Evolutionary conservation across 2,329 filamentous ascomycete genomes (phyloP), one percentile per base, ranked within the genome.

Genomic region (Neoascochyta sp.): DNA sequence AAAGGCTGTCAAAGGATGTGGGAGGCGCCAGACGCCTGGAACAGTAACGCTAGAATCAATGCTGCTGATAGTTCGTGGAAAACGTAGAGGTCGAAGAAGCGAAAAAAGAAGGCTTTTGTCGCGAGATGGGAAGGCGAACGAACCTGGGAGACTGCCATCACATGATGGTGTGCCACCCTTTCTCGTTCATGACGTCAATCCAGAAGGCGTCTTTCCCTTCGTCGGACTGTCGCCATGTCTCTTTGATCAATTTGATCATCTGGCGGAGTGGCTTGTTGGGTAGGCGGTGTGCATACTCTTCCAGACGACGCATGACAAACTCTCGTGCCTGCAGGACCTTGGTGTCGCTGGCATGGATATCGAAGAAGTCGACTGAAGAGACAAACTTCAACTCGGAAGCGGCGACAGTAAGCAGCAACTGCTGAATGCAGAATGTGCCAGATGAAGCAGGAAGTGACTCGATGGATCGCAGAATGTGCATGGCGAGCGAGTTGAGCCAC

Each of bases 151-250:
- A n/a, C n/a, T n/a, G n/a, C n/a, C n/a, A n/a, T n/a, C n/a, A 71
- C 67, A 75, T 71, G 15, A 75, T 68, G 9, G 72, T 75, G 50
- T 76, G 70, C 70, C 71, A 75, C 7, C 70, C 68, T 35, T 71
- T 73, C 50, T 75, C 71, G 42, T 73, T 69, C 68, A 75, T 72
- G 5, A 76, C 65, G 47, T 76, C 71, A 44, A 76, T 65, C 73
- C 73, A 76, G 49, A 74, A 75, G 4, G 65, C 61, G 16, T 69
- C 61, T n/a, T 65, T 59, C 0, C 69, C 70, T 2, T 61, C 60
- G 49, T 77, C 73, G 45, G 73, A 64, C 30, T 68, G 59, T 24
- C 60, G 57, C 74, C 74, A 76, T 0, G 72, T 70, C 51, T 75
- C 71, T 33, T 67, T 64, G 18, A 76, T 67, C 8, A 76, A 55